Evolutionary conservation across 148 eudicot genomes (phyloP), one percentile per base, ranked within the genome.

Genomic region (Nepenthes gracilis): DNA sequence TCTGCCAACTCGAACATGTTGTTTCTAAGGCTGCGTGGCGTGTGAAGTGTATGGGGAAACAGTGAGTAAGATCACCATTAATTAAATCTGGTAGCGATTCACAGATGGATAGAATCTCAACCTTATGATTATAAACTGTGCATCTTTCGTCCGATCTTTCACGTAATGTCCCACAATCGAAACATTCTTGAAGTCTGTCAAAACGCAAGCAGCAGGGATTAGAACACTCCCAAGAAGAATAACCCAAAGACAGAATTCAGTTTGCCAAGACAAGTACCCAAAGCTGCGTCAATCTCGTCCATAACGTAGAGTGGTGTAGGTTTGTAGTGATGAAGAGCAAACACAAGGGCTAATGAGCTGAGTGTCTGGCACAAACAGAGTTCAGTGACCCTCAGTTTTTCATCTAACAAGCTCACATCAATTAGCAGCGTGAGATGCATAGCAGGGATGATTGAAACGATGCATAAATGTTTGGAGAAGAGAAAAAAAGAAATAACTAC

Each of bases 281-380:
- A 72, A 66, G 97, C 99, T 73, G 99, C 99, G 76, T 89, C 99
- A 48, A 93, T 93, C 79, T 89, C 97, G 67, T 93, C 99, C 99
- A 93, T 93, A 54, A 89, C 97, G 67, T 93, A 93, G 5, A 93
- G 86, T 51, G 96, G 95, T 47, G 99, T 93, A 54, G 99, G 97
- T 67, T 89, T 93, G 81, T 93, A 93, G 71, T 93, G 97, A 78
- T 93, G 97, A 47, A 93, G 95, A 4, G 99, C 97, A 52, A 93
- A 93, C 57, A 93, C 95, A 58, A 93, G 95, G 65, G 99, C 99
- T 15, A 93, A 63, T 54, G 99, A 93, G 77, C 97, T 89, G 35
- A 93, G 92, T 23, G 99, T 93, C 97, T 93, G 90, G 55, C 65
- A 64, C 2, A 55, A 55, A 3, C 58, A 55, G 14, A 33, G 36